Percentiles rank a stretch among this genome's conserved stretches.
Evolutionary conservation across 2,329 filamentous ascomycete genomes (phyloP).

Genomic region (Colletotrichum sp.): DNA sequence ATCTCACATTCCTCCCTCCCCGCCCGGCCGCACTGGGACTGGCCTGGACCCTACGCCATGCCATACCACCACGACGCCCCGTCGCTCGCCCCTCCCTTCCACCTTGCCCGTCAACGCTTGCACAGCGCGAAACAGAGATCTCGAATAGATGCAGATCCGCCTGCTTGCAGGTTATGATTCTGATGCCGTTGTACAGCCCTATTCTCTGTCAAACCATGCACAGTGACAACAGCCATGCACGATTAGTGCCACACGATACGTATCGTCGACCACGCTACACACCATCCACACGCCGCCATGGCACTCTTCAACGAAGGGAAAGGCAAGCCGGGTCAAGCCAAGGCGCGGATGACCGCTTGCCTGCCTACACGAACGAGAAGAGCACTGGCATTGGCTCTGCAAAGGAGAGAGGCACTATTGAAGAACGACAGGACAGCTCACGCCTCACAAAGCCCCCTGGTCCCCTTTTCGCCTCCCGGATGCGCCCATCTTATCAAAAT

Average conservation of each 20-base stretch:
- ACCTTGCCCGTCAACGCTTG: neutral
- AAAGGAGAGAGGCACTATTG: neutral
- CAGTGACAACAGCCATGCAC: constrained; percentile 17
- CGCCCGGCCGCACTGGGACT: neutral
- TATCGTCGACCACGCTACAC: neutral
- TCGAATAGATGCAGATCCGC: constrained; percentile 29
- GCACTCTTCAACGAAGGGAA: neutral
- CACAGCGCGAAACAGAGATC: constrained; percentile 25
- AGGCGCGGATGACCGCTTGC: neutral
- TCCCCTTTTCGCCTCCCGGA: neutral
- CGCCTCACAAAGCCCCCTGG: neutral
- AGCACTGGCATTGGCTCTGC: neutral
- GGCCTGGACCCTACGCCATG: neutral
- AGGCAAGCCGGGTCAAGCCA: neutral
- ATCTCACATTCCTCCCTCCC: neutral
- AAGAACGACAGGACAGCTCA: neutral
- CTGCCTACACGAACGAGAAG: neutral
- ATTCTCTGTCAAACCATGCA: constrained; percentile 10
- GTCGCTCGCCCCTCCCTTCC: neutral
- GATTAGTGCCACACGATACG: neutral
- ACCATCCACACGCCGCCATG: neutral
- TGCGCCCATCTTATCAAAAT: neutral
- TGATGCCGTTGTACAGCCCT: constrained; percentile 20
- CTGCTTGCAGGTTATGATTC: constrained; percentile 17
- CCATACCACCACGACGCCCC: neutral